Conservation (phyloP, 2,329 filamentous ascomycete species). For the Talaromyces marneffei region DNA sequence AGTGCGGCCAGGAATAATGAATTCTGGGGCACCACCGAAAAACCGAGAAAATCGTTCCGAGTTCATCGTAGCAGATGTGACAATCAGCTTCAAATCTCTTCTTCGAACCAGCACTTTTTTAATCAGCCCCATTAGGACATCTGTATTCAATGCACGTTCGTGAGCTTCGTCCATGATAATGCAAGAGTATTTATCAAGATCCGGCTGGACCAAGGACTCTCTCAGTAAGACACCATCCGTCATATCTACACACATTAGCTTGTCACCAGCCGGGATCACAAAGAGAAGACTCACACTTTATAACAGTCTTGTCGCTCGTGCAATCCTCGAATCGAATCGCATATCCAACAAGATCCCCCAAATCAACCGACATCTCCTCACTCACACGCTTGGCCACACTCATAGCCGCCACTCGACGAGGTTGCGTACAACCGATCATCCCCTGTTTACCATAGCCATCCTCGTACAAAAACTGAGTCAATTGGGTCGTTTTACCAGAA, state of each 20-base stretch:
- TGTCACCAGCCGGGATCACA: not conserved
- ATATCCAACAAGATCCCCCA: slow-evolving; percentile 86
- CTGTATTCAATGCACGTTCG: slow-evolving; percentile 91
- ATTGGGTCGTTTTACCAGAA: slow-evolving; percentile 93
- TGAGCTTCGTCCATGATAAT: slow-evolving; percentile 99
- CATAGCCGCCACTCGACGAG: slow-evolving; percentile 94
- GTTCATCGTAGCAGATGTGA: slow-evolving; percentile 98
- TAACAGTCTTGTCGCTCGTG: slow-evolving; percentile 87
- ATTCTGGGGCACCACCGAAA: slow-evolving; percentile 92
- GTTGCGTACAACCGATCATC: slow-evolving; percentile 94
- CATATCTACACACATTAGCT: slow-evolving; percentile 57
- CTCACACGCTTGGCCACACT: slow-evolving; percentile 97
- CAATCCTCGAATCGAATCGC: slow-evolving; percentile 98
- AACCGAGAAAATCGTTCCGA: slow-evolving; percentile 93
- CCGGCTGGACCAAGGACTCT: slow-evolving; percentile 86
- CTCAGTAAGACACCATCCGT: slow-evolving; percentile 91
- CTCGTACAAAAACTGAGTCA: slow-evolving; percentile 93
- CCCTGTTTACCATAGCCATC: slow-evolving; percentile 85
- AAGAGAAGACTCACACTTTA: slow-evolving; percentile 61
- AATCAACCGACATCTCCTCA: slow-evolving; percentile 93
- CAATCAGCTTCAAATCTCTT: slow-evolving; percentile 89
- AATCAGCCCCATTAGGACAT: slow-evolving; percentile 94
- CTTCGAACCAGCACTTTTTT: slow-evolving; percentile 91
- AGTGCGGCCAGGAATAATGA: slow-evolving; percentile 89
- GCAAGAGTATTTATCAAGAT: slow-evolving; percentile 92